Conservation (phyloP, 106 monocot genomes). For the Chionographis japonica region DNA sequence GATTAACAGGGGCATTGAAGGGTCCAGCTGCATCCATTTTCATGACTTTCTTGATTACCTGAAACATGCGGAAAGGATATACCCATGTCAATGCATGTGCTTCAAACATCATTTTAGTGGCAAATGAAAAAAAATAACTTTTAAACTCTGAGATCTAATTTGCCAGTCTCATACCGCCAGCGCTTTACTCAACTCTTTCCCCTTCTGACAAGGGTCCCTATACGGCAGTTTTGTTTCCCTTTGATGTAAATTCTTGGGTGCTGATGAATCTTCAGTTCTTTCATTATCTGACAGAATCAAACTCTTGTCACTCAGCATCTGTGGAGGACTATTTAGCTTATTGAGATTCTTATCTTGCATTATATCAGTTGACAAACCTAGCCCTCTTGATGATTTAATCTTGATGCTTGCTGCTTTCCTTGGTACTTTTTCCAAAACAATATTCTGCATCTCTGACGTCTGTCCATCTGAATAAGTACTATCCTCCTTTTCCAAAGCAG, state of each 20-base stretch:
- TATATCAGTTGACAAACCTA: constrained; percentile 21
- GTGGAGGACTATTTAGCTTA: constrained; percentile 21
- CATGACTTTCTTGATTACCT: constrained; percentile 96
- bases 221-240: constrained; percentile 21
- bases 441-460: constrained; percentile 34
- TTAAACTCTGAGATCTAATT: background rate
- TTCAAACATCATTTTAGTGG: background rate
- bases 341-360: constrained; percentile 21
- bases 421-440: constrained; percentile 25
- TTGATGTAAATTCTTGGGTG: constrained; percentile 22
- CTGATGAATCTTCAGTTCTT: constrained; percentile 19
- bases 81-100: background rate
- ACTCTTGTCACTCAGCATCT: constrained; percentile 6
- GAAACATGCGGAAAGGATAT: constrained; percentile 5
- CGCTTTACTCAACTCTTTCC: constrained; percentile 61
- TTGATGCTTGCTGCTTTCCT: constrained; percentile 79
- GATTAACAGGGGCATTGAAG: constrained; percentile 89
- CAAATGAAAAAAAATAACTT: background rate
- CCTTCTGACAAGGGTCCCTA: constrained; percentile 36
- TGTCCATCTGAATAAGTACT: constrained; percentile 51
- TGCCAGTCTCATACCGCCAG: constrained; percentile 36
- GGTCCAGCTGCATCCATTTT: constrained; percentile 98
- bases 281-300: constrained; percentile 25
- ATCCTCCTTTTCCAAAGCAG: constrained; percentile 38
- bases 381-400: constrained; percentile 63